Evolutionary conservation across 2,329 filamentous ascomycete genomes (phyloP).

Genomic region (Cladosporium sp.): DNA sequence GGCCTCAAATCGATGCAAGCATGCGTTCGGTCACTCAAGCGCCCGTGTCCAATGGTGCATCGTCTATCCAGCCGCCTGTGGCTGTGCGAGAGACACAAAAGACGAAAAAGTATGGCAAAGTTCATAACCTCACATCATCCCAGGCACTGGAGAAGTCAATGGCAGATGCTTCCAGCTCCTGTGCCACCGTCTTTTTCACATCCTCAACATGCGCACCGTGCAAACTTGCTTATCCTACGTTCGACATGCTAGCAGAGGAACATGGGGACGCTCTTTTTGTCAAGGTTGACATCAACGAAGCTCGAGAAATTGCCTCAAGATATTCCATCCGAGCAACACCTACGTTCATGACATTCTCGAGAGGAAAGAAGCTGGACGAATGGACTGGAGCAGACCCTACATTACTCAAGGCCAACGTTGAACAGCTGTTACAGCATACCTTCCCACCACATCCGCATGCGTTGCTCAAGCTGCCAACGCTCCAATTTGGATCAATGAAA

Average conservation of each 20-base stretch:
- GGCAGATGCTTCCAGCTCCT: constrained; percentile 57
- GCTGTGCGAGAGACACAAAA: neutral
- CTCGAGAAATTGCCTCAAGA: constrained; percentile 55
- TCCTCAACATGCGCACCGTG: constrained; percentile 82
- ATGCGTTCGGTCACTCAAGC: constrained; percentile 61
- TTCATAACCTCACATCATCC: constrained; percentile 59
- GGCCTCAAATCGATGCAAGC: constrained; percentile 66
- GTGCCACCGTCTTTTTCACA: constrained; percentile 87
- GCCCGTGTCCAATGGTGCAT: constrained; percentile 39
- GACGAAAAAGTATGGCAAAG: constrained; percentile 38
- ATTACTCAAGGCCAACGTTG: constrained; percentile 66
- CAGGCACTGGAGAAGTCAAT: constrained; percentile 60
- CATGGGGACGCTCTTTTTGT: constrained; percentile 66
- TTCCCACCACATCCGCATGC: constrained; percentile 73
- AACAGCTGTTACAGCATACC: constrained; percentile 69
- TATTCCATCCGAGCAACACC: constrained; percentile 74
- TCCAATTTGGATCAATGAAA: constrained; percentile 60
- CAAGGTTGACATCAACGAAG: constrained; percentile 73
- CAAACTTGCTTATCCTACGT: constrained; percentile 75
- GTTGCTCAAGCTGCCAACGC: constrained; percentile 63
- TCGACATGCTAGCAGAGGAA: constrained; percentile 73
- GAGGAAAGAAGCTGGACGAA: constrained; percentile 68
- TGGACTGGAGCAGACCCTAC: constrained; percentile 75
- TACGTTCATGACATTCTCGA: constrained; percentile 81
- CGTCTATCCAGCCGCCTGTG: constrained; percentile 16